Evolutionary conservation across 2,329 filamentous ascomycete species (phyloP).

Genomic region (Fusarium protoensiforme): DNA sequence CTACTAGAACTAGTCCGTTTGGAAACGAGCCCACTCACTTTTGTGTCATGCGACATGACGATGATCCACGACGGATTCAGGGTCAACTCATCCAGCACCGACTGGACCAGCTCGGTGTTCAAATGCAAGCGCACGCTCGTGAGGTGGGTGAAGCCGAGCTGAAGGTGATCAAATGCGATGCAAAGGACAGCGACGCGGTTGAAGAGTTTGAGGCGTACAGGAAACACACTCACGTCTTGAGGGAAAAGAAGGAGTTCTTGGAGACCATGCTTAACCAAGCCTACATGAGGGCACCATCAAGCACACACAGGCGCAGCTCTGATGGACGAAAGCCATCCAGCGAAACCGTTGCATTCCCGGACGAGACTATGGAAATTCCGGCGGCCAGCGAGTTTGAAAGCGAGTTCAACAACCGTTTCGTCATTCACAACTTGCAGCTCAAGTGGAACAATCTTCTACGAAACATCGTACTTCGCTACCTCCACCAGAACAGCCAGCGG

Average conservation of each 20-base stretch:
- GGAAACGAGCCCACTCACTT: conserved; percentile 93
- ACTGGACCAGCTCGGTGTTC: conserved; percentile 79
- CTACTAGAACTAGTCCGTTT: conserved; percentile 86
- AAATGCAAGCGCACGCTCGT: conserved; percentile 80
- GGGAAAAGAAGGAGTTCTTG: conserved; percentile 68
- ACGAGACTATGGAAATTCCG: conserved; percentile 72
- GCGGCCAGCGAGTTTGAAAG: conserved; percentile 85
- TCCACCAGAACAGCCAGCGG: conserved; percentile 95
- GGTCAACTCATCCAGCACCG: conserved; percentile 85
- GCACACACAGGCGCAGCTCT: conserved; percentile 42
- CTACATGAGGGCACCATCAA: conserved; percentile 49
- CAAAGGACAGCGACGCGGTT: conserved; percentile 61
- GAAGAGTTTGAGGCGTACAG: conserved; percentile 70
- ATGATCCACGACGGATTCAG: conserved; percentile 90
- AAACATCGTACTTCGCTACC: conserved; percentile 96
- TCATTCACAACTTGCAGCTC: conserved; percentile 95
- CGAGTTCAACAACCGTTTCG: conserved; percentile 98
- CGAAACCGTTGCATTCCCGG: conserved; percentile 62
- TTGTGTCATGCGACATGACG: conserved; percentile 92
- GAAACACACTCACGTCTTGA: conserved; percentile 65
- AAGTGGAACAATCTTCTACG: conserved; percentile 98
- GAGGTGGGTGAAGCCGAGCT: conserved; percentile 81
- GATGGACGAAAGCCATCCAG: conserved; percentile 48
- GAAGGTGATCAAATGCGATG: conserved; percentile 64
- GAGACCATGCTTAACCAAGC: conserved; percentile 68